A percentile compares a stretch with the other conserved stretches of the same genome.
Evolutionary conservation across 805 yeast genomes (phyloP).

Genomic region (Candida wancherniae): DNA sequence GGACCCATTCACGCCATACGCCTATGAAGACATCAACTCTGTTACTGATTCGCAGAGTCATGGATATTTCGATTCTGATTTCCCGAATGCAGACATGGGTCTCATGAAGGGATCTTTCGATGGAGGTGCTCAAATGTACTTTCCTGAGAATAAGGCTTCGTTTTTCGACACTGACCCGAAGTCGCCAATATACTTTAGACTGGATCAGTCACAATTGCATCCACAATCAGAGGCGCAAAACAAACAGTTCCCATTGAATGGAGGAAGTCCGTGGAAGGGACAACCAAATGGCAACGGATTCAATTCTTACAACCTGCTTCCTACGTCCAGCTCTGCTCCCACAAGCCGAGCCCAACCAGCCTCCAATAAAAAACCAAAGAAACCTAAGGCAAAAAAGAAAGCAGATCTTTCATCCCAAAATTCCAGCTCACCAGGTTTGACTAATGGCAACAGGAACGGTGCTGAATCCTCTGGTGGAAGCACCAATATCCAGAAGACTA

Average conservation of each 20-base stretch:
- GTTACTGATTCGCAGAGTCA: slow-evolving; percentile 8
- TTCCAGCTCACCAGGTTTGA: not conserved
- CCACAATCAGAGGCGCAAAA: too few species aligned
- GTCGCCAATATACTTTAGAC: too few species aligned
- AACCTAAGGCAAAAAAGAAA: slow-evolving; percentile 7
- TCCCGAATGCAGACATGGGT: slow-evolving; percentile 1
- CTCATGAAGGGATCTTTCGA: too few species aligned
- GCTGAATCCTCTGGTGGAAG: not conserved
- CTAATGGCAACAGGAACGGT: not conserved
- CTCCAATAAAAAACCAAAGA: slow-evolving; percentile 9
- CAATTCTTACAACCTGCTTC: too few species aligned
- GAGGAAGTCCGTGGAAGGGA: too few species aligned
- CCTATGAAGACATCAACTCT: slow-evolving; percentile 12
- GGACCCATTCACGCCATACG: slow-evolving; percentile 17
- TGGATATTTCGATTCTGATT: slow-evolving; percentile 2
- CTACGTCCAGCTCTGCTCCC: too few species aligned
- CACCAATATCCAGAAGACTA: not conserved
- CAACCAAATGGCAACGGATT: too few species aligned
- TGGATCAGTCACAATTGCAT: too few species aligned
- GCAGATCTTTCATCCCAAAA: slow-evolving; percentile 1
- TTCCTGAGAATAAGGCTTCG: slow-evolving; percentile 3
- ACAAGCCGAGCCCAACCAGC: too few species aligned
- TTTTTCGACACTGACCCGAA: slow-evolving; percentile 5
- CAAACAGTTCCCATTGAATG: too few species aligned
- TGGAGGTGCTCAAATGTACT: too few species aligned